Percentiles rank a stretch among this genome's conserved stretches.
Evolutionary conservation across 495 filamentous ascomycete species (phyloP).

Genomic region (Jackrogersella minutella): DNA sequence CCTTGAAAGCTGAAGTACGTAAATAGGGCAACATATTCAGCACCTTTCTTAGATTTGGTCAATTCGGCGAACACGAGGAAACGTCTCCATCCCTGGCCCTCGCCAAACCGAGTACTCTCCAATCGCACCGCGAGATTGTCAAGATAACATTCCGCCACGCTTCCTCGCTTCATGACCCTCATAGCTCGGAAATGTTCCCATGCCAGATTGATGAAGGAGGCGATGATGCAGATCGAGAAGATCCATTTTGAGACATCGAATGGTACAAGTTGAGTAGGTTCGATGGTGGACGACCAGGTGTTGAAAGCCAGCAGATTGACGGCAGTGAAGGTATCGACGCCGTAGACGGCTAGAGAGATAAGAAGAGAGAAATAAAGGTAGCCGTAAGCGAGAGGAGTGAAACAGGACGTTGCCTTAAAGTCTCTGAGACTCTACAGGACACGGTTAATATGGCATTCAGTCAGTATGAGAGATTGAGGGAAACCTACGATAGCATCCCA

Average conservation of each 20-base stretch:
- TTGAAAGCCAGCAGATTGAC: constrained; percentile 87
- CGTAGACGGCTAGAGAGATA: constrained; percentile 84
- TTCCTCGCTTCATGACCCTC: constrained; percentile 79
- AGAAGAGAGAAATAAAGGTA: constrained; percentile 82
- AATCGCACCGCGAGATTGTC: constrained; percentile 83
- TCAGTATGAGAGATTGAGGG: not conserved
- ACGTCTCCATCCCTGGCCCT: constrained; percentile 75
- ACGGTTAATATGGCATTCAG: constrained; percentile 17
- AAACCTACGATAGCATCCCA: constrained; percentile 91
- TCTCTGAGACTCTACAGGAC: constrained; percentile 78
- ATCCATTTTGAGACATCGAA: constrained; percentile 84
- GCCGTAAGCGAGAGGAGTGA: constrained; percentile 79
- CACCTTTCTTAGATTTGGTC: constrained; percentile 89
- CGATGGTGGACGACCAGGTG: constrained; percentile 65
- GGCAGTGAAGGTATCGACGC: constrained; percentile 89
- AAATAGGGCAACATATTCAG: constrained; percentile 90
- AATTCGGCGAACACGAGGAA: constrained; percentile 93
- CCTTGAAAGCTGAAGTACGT: constrained; percentile 95
- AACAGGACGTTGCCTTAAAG: constrained; percentile 83
- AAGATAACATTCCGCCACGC: constrained; percentile 90
- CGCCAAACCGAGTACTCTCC: constrained; percentile 76
- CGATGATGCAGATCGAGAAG: constrained; percentile 86
- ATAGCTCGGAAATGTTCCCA: constrained; percentile 81
- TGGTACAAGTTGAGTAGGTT: constrained; percentile 56
- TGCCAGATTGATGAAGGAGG: constrained; percentile 78